Evolutionary conservation across 129 eudicot genomes (phyloP).

Genomic region (Tanacetum coccineum): DNA sequence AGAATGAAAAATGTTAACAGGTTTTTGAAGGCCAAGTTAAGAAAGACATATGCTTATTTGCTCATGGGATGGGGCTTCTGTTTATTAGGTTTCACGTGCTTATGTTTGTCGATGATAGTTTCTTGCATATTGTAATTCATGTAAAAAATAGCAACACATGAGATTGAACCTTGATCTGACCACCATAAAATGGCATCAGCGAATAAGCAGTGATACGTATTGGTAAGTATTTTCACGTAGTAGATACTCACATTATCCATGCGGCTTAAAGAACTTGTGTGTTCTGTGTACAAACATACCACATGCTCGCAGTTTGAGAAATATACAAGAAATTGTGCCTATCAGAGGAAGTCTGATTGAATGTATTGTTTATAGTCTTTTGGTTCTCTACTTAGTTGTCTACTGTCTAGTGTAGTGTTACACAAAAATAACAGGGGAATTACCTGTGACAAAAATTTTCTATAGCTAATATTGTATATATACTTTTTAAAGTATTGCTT

Average conservation of each 20-base stretch:
- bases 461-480: too few species aligned
- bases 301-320: neutral
- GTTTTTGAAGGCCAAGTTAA: constrained; percentile 15
- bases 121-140: neutral
- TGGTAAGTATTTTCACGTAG: neutral
- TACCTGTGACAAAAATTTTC: too few species aligned
- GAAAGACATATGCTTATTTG: neutral
- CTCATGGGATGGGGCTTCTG: neutral
- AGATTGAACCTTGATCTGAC: neutral
- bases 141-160: neutral
- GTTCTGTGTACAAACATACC: neutral
- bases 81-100: constrained; percentile 12
- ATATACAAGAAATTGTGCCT: neutral
- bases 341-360: neutral
- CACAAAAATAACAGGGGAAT: too few species aligned
- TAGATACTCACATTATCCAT: neutral
- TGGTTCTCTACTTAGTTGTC: too few species aligned
- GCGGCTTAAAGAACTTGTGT: neutral
- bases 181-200: neutral
- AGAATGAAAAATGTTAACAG: constrained; percentile 7
- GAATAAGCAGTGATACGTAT: neutral
- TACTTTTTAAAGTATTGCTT: too few species aligned
- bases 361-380: too few species aligned
- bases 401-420: too few species aligned
- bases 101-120: neutral